Evolutionary conservation across 345 rosid species (phyloP).

Genomic region (Microthlaspi erraticum): DNA sequence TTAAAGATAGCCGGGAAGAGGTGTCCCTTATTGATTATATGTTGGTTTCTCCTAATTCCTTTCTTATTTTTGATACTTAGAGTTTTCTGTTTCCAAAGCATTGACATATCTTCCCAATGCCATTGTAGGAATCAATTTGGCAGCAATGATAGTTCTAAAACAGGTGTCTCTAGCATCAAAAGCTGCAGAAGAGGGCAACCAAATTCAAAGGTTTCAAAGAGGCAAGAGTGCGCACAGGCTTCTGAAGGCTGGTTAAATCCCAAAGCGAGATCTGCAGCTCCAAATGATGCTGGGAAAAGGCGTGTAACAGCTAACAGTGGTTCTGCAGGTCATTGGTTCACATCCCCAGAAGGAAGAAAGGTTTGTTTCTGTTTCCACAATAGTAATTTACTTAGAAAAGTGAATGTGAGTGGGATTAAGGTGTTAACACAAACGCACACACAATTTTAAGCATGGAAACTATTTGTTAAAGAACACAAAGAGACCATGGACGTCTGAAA

Average conservation of each 20-base stretch:
- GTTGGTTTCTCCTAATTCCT: conserved; percentile 56
- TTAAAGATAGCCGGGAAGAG: conserved; percentile 41
- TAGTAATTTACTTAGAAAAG: not conserved
- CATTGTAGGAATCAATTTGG: conserved; percentile 73
- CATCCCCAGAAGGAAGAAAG: conserved; percentile 82
- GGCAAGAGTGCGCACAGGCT: too few relatives aligned
- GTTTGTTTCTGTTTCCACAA: conserved; percentile 39
- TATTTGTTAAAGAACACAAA: conserved; percentile 11
- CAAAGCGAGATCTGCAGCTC: conserved; percentile 37
- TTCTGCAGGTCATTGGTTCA: conserved; percentile 65
- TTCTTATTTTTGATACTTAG: conserved; percentile 7
- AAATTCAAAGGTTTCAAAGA: conserved; percentile 51
- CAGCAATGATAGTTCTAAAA: conserved; percentile 59
- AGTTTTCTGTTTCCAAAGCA: not conserved
- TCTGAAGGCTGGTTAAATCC: too few relatives aligned
- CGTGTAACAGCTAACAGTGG: conserved; percentile 62
- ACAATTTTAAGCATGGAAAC: not conserved
- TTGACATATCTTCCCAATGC: conserved; percentile 28
- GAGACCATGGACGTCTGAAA: conserved; percentile 6
- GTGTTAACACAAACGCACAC: not conserved
- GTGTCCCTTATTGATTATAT: conserved; percentile 65
- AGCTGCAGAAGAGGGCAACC: conserved; percentile 53
- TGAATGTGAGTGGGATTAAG: conserved; percentile 6
- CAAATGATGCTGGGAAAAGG: conserved; percentile 83
- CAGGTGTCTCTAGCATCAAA: conserved; percentile 38